A percentile compares a stretch with the other conserved stretches of the same genome.
Conservation (phyloP, 2,329 filamentous ascomycete species). For the Diaporthe capsici region DNA sequence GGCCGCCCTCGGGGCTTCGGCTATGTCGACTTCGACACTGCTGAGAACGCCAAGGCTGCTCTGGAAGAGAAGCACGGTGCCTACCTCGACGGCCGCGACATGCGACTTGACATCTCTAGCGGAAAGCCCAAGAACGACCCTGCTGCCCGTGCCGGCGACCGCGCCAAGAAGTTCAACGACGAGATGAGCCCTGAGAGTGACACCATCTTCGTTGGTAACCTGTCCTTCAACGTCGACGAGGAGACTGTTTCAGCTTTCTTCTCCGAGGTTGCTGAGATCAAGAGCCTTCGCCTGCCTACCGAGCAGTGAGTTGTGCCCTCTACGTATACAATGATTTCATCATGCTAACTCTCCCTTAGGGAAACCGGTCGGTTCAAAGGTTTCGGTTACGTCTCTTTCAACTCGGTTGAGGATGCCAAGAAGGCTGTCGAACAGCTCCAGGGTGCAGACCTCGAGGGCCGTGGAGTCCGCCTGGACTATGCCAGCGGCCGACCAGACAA, state of each 20-base stretch:
- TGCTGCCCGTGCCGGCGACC: slow-evolving; percentile 71
- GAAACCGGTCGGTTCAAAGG: slow-evolving; percentile 90
- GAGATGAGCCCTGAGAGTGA: slow-evolving; percentile 83
- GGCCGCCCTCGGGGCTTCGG: slow-evolving; percentile 93
- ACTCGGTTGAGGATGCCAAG: slow-evolving; percentile 86
- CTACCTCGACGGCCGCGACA: slow-evolving; percentile 54
- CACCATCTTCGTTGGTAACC: slow-evolving; percentile 92
- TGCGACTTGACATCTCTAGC: slow-evolving; percentile 56
- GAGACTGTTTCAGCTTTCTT: slow-evolving; percentile 83
- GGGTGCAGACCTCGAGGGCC: slow-evolving; percentile 76
- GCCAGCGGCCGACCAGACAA: slow-evolving; percentile 71
- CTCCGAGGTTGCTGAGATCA: slow-evolving; percentile 76
- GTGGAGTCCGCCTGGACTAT: slow-evolving; percentile 86
- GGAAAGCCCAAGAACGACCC: slow-evolving; percentile 47
- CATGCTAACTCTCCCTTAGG: slow-evolving; percentile 57
- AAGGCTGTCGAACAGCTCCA: slow-evolving; percentile 75
- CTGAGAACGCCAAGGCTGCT: slow-evolving; percentile 61
- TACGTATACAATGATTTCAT: not conserved
- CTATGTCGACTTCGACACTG: slow-evolving; percentile 87
- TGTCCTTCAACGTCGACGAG: slow-evolving; percentile 87
- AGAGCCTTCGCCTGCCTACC: slow-evolving; percentile 88
- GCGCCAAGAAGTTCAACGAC: slow-evolving; percentile 82
- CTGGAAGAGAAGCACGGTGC: slow-evolving; percentile 56
- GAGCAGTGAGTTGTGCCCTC: slow-evolving; percentile 72
- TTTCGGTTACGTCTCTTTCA: slow-evolving; percentile 91